Base-by-base conservation (phyloP, 306 rosid species). In the Erythrophleum fordii region DNA sequence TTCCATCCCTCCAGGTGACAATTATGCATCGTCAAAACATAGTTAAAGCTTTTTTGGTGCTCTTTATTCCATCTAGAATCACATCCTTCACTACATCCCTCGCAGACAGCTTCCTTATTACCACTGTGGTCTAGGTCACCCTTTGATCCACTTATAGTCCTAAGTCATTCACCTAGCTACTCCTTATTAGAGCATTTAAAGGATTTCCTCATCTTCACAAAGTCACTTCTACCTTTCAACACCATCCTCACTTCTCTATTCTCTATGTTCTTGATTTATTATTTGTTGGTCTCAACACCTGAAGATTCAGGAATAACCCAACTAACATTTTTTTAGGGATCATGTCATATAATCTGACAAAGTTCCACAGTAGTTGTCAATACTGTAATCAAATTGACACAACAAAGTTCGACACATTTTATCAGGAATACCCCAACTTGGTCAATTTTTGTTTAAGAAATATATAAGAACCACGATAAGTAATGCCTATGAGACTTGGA, bases 361-460 rank as follows among this genome's bases (percentile, higher is more conserved):
- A 74, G 68, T 74, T 44, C 13, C 5, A 78, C 76, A 53, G 8
- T 20, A 29, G 28, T 64, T 52, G 45, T 77, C 73, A 53, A 37
- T 69, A 64, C 0, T 58, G 23, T 44, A 55, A 55, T 37, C 76
- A 73, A 48, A 73, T 41, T 41, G 67, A 53, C 81, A 79, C 26
- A 49, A 31, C 65, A 22, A 68, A 41, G n/a, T 22, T 68, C 73
- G 34, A 68, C 17, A 22, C 6, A 16, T 3, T 23, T 41, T 41
- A 42, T 42, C n/a, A 22, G 11, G 31, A 68, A 42, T 46, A 42
- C 73, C 73, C 28, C n/a, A 23, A 52, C 56, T 53, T 6, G 68
- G 70, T 60, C 81, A 73, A 71, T 66, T 42, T 28, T 28, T 73
- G 58, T 55, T 53, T 64, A 71, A 73, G 53, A 73, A 80, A 53